Conservation (phyloP, 306 rosid species). For the Rubus parviflorus region DNA sequence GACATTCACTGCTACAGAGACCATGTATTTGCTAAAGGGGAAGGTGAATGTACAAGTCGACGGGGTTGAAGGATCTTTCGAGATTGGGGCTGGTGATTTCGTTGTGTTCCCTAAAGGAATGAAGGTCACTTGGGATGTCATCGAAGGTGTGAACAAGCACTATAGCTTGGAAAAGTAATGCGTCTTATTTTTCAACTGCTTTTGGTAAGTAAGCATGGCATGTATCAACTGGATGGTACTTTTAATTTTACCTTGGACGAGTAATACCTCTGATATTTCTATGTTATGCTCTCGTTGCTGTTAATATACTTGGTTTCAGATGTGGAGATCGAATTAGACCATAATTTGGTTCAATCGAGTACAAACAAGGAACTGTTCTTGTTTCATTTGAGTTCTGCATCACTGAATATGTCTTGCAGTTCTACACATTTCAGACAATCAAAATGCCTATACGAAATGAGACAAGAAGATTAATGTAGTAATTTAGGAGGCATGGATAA, state of each 20-base stretch:
- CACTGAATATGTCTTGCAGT: background rate
- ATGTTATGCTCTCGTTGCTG: too few species aligned
- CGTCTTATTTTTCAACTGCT: background rate
- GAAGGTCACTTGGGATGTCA: slow-evolving; percentile 23
- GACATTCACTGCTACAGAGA: slow-evolving; percentile 11
- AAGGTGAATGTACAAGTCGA: slow-evolving; percentile 13
- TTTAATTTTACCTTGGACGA: background rate
- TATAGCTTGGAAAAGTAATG: slow-evolving; percentile 9
- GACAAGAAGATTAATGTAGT: too few species aligned
- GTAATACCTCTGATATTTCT: background rate
- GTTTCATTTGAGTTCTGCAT: slow-evolving; percentile 6
- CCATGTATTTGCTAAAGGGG: slow-evolving; percentile 16
- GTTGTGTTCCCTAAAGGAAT: slow-evolving; percentile 22
- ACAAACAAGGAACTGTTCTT: background rate
- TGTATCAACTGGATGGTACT: background rate
- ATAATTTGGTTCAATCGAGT: too few species aligned
- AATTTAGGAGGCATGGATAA: too few species aligned
- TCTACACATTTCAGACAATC: background rate
- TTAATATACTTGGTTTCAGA: too few species aligned
- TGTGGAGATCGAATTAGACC: too few species aligned
- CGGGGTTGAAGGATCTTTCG: slow-evolving; percentile 17
- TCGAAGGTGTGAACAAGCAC: slow-evolving; percentile 13
- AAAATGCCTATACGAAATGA: too few species aligned
- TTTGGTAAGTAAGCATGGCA: background rate
- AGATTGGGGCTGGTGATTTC: slow-evolving; percentile 1